Base-by-base conservation (phyloP, 2,329 filamentous ascomycete genomes). In the Mollisiaceae sp. region DNA sequence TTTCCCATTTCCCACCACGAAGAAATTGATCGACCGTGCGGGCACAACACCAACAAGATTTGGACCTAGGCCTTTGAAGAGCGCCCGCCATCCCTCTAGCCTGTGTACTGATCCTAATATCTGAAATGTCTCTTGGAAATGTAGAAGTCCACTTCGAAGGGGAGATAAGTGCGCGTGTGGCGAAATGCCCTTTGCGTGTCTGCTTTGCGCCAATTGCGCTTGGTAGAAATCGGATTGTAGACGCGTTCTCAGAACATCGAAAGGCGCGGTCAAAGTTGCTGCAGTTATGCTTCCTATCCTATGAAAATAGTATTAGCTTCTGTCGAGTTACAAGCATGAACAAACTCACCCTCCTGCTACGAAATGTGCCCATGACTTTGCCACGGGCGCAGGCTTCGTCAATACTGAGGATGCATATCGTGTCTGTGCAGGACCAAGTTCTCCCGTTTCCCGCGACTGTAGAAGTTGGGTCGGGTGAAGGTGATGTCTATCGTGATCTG, bases 171-270 rank as follows among this genome's bases (percentile, higher is more conserved):
- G 77, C 68, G 77, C 82, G 72, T 79, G 85, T 74, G 74, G 86
- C 70, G 79, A 85, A 57, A 75, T 76, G 55, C 75, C 75, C 52
- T 74, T 75, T 75, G 88, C 85, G n/a, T 86, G 81, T 59, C 91
- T 86, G 9, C 87, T 85, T 18, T 89, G 86, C 36, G 85, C 85
- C 55, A 97, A 85, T 78, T 97, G 92, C 9, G 89, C 84, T 77
- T 97, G 92, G 83, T 97, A 97, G 77, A 96, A 96, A 76, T 97
- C 94, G 74, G 93, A 96, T 78, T 98, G 94, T 2, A 98, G 83
- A 41, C 94, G 89, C 12, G 94, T 98, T 78, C 97, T 97, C 59
- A 98, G 85, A 38, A 97, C 94, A 76, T 97, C 94, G 66, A 98
- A 90, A 24, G 94, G 94, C 9, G 93, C 93, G 1, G 94, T 97